Evolutionary conservation across 2,329 filamentous ascomycete species (phyloP).

Genomic region (Sclerotinia spermophila): DNA sequence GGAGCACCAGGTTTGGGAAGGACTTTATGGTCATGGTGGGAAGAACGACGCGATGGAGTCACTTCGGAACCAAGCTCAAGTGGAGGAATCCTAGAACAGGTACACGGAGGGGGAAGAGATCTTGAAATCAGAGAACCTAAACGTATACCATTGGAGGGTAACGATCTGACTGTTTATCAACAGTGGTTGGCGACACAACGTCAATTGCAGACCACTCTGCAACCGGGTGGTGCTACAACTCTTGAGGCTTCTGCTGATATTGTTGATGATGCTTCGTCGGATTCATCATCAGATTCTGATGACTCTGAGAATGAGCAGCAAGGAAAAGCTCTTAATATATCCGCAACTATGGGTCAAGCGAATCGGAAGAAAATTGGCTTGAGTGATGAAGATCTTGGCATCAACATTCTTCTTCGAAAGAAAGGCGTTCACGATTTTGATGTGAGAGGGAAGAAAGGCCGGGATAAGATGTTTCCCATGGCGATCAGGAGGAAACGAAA

Average conservation of each 20-base stretch:
- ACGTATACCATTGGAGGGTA: constrained; percentile 64
- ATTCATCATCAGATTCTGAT: constrained; percentile 81
- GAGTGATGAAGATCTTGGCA: constrained; percentile 84
- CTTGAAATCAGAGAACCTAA: constrained; percentile 59
- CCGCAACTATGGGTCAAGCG: constrained; percentile 77
- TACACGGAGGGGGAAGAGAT: constrained; percentile 60
- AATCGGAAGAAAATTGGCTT: constrained; percentile 81
- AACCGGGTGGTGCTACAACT: constrained; percentile 62
- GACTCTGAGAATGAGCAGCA: constrained; percentile 88
- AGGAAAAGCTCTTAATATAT: constrained; percentile 85
- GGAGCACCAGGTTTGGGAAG: constrained; percentile 52
- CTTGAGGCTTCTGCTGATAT: constrained; percentile 69
- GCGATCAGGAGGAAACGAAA: constrained; percentile 72
- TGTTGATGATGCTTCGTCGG: constrained; percentile 80
- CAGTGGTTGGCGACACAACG: constrained; percentile 87
- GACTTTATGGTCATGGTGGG: constrained; percentile 78
- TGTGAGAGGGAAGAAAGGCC: constrained; percentile 83
- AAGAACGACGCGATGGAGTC: constrained; percentile 61
- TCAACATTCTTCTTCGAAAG: constrained; percentile 84
- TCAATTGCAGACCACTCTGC: constrained; percentile 78
- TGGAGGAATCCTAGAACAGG: constrained; percentile 61
- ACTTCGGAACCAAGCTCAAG: constrained; percentile 51
- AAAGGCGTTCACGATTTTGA: constrained; percentile 94
- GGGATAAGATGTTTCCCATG: constrained; percentile 89
- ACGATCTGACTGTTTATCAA: constrained; percentile 79